Conservation (phyloP, 169 alveolate species). For the Plasmodium cynomolgi region DNA sequence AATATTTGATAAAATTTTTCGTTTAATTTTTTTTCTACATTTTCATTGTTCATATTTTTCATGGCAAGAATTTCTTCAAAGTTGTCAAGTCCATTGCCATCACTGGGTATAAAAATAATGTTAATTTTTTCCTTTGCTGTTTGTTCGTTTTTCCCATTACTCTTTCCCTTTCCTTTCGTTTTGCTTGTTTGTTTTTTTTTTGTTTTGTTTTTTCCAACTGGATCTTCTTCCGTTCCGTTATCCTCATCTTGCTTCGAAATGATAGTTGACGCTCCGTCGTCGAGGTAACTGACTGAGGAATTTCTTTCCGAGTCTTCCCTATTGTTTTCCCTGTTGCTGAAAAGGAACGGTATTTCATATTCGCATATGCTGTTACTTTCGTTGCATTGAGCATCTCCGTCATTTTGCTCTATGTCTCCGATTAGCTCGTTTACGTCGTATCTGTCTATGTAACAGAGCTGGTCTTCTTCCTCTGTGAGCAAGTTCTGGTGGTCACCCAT, state of each 20-base stretch:
- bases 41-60: slow-evolving; percentile 26
- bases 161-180: not conserved
- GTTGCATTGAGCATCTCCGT: not conserved
- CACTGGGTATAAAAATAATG: slow-evolving; percentile 43
- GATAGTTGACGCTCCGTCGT: slow-evolving; percentile 59
- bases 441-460: slow-evolving; percentile 28
- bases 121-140: slow-evolving; percentile 54
- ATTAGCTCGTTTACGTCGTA: slow-evolving; percentile 29
- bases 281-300: slow-evolving; percentile 41
- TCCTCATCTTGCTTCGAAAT: slow-evolving; percentile 45
- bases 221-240: not conserved
- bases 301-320: slow-evolving; percentile 52
- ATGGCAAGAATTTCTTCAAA: slow-evolving; percentile 50
- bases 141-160: not conserved
- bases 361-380: slow-evolving; percentile 20
- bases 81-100: slow-evolving; percentile 12
- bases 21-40: slow-evolving; percentile 45
- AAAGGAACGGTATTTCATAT: slow-evolving; percentile 35
- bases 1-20: slow-evolving; percentile 58
- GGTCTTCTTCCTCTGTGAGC: not conserved
- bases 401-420: slow-evolving; percentile 32
- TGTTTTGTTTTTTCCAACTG: slow-evolving; percentile 1
- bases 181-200: slow-evolving; percentile 7
- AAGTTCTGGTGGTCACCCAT: slow-evolving; percentile 19
- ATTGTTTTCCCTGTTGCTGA: slow-evolving; percentile 17